Evolutionary conservation across 1,284 basidiomycete genomes (phyloP).

Genomic region (Cryptococcus sp.): DNA sequence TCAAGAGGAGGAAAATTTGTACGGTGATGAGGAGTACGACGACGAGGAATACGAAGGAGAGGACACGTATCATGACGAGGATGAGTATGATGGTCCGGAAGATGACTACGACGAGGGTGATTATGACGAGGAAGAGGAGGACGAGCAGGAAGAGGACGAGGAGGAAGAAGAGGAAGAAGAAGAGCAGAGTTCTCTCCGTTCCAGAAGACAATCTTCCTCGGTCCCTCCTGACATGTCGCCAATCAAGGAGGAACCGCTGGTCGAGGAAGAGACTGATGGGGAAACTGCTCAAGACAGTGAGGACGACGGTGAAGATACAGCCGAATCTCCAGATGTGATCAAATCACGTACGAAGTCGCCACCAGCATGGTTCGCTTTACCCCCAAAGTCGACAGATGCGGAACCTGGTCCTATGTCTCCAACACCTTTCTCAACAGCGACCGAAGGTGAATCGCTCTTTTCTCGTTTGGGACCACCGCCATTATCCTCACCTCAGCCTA

Average conservation of each 20-base stretch:
- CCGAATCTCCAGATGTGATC: not conserved
- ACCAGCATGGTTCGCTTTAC: conserved; percentile 34
- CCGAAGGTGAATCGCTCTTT: conserved; percentile 16
- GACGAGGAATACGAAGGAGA: conserved; percentile 20
- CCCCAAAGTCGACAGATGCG: not conserved
- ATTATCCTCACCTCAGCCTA: conserved; percentile 6
- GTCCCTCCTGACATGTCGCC: conserved; percentile 35
- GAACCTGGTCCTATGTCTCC: conserved; percentile 12
- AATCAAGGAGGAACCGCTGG: conserved; percentile 31
- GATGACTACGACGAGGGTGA: conserved; percentile 29
- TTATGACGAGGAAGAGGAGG: conserved; percentile 22
- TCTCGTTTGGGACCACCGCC: conserved; percentile 21
- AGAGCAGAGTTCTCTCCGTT: conserved; percentile 14
- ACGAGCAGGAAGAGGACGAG: conserved; percentile 25
- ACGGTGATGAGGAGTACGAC: conserved; percentile 18
- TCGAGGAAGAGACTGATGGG: conserved; percentile 20
- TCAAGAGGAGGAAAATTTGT: conserved; percentile 14
- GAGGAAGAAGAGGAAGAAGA: conserved; percentile 27
- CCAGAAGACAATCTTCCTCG: conserved; percentile 15
- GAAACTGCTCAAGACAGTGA: conserved; percentile 14
- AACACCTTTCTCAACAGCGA: conserved; percentile 2
- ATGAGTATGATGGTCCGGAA: conserved; percentile 18
- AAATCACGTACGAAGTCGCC: conserved; percentile 31
- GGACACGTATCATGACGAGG: conserved; percentile 20
- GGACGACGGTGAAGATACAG: conserved; percentile 12